These are phyloP conservation scores for Pharnaceum exiguum DNA, from an alignment of 148 eudicot species.

Conservation along the genomic window DNA sequence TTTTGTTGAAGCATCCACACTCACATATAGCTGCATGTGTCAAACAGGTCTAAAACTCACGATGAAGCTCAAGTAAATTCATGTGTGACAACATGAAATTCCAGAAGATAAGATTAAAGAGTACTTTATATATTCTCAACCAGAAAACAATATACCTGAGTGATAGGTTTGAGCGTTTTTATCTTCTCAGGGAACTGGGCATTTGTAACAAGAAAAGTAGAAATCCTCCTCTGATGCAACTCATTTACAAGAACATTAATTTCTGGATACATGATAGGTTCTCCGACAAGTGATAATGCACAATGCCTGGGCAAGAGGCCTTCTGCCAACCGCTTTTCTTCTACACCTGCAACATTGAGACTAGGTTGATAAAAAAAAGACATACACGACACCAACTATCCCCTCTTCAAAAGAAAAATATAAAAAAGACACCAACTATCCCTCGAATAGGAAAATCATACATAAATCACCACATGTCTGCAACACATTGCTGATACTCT, in stretches of 20 bases:
- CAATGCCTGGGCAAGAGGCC: slow-evolving; percentile 97
- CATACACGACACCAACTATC: background rate
- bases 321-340: slow-evolving; percentile 65
- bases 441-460: too few relatives aligned
- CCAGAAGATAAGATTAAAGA: background rate
- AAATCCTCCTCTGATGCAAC: slow-evolving; percentile 82
- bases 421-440: too few relatives aligned
- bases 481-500: too few relatives aligned
- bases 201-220: slow-evolving; percentile 96
- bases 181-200: slow-evolving; percentile 98
- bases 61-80: background rate
- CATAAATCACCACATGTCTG: too few relatives aligned
- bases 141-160: slow-evolving; percentile 53
- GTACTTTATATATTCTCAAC: background rate
- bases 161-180: slow-evolving; percentile 60
- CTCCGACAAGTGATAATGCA: slow-evolving; percentile 98
- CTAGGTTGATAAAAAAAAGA: background rate
- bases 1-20: slow-evolving; percentile 96
- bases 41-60: slow-evolving; percentile 1
- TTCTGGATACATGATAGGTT: slow-evolving; percentile 98
- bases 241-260: slow-evolving; percentile 85
- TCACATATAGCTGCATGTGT: slow-evolving; percentile 75
- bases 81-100: background rate
- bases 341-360: slow-evolving; percentile 51
- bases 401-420: too few relatives aligned